Base-by-base conservation (phyloP, 768 basidiomycete species). In the Rhizopogon vinicolor region DNA sequence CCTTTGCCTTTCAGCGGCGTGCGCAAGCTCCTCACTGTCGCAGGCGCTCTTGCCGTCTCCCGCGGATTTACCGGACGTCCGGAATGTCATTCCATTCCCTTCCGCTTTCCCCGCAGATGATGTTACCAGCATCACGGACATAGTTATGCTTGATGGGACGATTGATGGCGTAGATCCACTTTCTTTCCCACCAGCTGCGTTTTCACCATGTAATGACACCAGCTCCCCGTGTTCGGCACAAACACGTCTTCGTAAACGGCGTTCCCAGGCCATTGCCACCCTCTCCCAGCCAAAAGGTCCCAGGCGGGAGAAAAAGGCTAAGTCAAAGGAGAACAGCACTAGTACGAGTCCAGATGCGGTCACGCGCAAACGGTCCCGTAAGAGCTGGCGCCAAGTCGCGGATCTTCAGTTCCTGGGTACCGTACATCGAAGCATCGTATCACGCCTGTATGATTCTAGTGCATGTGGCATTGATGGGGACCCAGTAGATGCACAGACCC, bases 321-420 rank as follows among this genome's bases (percentile, higher is more conserved):
- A 39, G 19, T 40, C 49, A 9, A 57, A 29, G 28, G 42, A 51
- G 22, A 50, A 55, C 28, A 53, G 43, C 41, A 52, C 35, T 35
- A 53, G 48, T 43, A 52, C 35, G 33, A 37, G 44, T 49, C 25
- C 29, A 18, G 25, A 44, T 19, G 41, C 41, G 7, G 40, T 51
- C 29, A 46, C 62, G n/a, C 63, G 58, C 42, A 73, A 73, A 57
- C 68, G 67, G 29, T 60, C 62, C 14, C 68, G 65, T 50, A 75
- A 69, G 55, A 65, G 64, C 50, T 65, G 53, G 48, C 67, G 60
- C 5, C 72, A 68, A 3, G 61, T 65, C 1, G 63, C 65, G 16
- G 75, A 76, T 48, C 58, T 73, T 8, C 67, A 67, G 54, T 75
- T 75, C 67, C 59, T 74, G 42, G 71, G 69, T 1, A 63, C 69